Percentiles rank a stretch among this genome's conserved stretches.
Evolutionary conservation across 1,139 yeast genomes (phyloP).

Genomic region (Petasospora rhodanensis): DNA sequence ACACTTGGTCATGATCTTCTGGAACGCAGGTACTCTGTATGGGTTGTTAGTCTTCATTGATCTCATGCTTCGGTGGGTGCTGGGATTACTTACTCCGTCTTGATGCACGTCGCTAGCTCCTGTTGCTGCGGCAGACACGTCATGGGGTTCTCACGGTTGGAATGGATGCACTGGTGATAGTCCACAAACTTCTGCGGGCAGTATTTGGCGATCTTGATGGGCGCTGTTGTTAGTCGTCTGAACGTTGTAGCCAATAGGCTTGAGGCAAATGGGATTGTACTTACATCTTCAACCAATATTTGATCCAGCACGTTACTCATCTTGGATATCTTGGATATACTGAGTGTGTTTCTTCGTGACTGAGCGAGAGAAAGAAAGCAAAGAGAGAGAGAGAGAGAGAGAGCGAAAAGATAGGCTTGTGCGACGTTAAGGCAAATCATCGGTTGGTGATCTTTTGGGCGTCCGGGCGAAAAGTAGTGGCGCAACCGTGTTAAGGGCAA

Average conservation of each 20-base stretch:
- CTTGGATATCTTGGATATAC: too few relatives aligned
- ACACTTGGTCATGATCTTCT: constrained; percentile 28
- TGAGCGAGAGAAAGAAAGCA: too few relatives aligned
- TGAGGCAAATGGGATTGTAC: constrained; percentile 6
- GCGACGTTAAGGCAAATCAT: too few relatives aligned
- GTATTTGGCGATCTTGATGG: constrained; percentile 27
- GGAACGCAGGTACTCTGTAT: constrained; percentile 30
- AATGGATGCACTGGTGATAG: constrained; percentile 30
- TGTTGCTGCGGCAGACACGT: constrained; percentile 27
- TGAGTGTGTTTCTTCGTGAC: too few relatives aligned
- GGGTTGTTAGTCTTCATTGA: constrained; percentile 8
- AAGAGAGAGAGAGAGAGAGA: too few relatives aligned
- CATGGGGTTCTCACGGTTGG: constrained; percentile 28
- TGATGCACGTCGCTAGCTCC: constrained; percentile 28
- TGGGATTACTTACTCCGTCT: constrained; percentile 22
- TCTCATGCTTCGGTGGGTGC: too few relatives aligned
- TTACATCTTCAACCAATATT: constrained; percentile 25
- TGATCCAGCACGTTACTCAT: constrained; percentile 26
- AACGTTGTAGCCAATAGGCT: background rate
- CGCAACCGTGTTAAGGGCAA: too few relatives aligned
- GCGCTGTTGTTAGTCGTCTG: background rate
- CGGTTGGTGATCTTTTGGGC: too few relatives aligned
- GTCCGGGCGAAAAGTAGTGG: too few relatives aligned
- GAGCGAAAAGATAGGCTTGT: too few relatives aligned
- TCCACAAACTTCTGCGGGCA: constrained; percentile 31